Base-by-base conservation (phyloP, 306 rosid genomes). In the Argentina anserina region DNA sequence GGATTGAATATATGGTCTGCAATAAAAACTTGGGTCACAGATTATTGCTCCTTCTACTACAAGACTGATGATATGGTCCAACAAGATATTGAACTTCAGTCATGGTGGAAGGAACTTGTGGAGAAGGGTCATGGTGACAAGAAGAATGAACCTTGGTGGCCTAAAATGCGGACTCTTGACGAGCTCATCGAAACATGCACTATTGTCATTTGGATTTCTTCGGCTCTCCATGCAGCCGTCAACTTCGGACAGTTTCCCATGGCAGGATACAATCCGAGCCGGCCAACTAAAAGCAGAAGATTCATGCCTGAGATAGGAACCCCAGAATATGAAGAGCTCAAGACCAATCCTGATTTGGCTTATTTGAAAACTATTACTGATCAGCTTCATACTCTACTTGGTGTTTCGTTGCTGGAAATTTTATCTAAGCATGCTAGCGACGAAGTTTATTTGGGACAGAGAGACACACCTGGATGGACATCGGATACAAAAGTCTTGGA, bases 181-280 rank as follows among this genome's bases (percentile, higher is more conserved):
- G 93, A 82, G 45, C 80, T 88, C 66, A 68, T 86, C 18, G 79
- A 84, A 10, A n/a, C 81, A 12, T 78, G 83, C 78, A 49, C 79
- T 47, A 88, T 69, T 8, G 58, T 86, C 52, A 80, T 88, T 50
- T 88, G 90, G 90, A 90, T 75, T 8, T 80, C 87, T 53, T 90
- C 90, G 2, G 93, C 93, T 18, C 89, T 84, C 70, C 90, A 87
- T 42, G 88, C 90, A 58, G 90, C 93, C 13, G 86, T 87, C 23
- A 85, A 87, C 73, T 87, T 83, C 12, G 89, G 92, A 10, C 86
- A 85, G 21, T 88, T 85, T 21, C 88, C 92, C 1, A 83, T 80
- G 40, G 92, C 90, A 28, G 96, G 92, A 1, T 87, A 78, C 31
- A 83, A 81, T 65, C 78, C 86, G 9, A 87, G 85, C 73, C 81